These are phyloP conservation scores for Metschnikowia proteae DNA, from an alignment of 805 yeast species.

Conservation along the genomic window DNA sequence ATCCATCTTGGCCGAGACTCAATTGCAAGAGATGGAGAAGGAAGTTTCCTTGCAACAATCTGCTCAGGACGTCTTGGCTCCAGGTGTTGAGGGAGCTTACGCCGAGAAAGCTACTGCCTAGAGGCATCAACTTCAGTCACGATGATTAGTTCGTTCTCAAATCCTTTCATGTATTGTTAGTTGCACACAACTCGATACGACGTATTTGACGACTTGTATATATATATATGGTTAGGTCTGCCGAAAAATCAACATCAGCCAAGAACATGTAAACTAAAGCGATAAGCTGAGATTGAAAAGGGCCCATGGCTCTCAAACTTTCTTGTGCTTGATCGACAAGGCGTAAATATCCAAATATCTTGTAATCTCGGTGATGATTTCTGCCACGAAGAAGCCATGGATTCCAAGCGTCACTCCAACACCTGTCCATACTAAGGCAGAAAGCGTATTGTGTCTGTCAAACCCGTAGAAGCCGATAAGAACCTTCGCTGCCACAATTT, in stretches of 20 bases:
- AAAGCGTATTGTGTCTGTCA: conserved; percentile 41
- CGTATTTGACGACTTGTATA: conserved; percentile 22
- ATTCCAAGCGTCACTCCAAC: conserved; percentile 63
- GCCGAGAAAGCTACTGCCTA: conserved; percentile 28
- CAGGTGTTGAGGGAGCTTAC: conserved; percentile 53
- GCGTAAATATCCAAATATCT: conserved; percentile 81
- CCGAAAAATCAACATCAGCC: background rate
- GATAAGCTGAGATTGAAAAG: background rate
- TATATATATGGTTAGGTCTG: conserved; percentile 15
- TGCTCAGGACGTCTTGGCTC: conserved; percentile 69
- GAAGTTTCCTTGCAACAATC: conserved; percentile 80
- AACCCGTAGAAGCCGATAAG: conserved; percentile 36
- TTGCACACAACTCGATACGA: conserved; percentile 5
- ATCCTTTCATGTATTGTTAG: background rate
- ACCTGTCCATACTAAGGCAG: conserved; percentile 60
- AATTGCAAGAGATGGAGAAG: conserved; percentile 89
- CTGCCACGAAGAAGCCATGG: conserved; percentile 68
- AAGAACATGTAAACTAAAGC: background rate
- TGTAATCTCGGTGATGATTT: conserved; percentile 77
- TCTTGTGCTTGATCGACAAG: conserved; percentile 76
- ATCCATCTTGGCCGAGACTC: conserved; percentile 88
- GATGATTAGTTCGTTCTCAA: conserved; percentile 2
- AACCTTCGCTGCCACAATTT: conserved; percentile 37
- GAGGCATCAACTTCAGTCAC: conserved; percentile 3
- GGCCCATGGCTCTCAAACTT: conserved; percentile 25